These are phyloP conservation scores for Syzygium oleosum DNA, from an alignment of 345 rosid genomes.

Conservation along the genomic window DNA sequence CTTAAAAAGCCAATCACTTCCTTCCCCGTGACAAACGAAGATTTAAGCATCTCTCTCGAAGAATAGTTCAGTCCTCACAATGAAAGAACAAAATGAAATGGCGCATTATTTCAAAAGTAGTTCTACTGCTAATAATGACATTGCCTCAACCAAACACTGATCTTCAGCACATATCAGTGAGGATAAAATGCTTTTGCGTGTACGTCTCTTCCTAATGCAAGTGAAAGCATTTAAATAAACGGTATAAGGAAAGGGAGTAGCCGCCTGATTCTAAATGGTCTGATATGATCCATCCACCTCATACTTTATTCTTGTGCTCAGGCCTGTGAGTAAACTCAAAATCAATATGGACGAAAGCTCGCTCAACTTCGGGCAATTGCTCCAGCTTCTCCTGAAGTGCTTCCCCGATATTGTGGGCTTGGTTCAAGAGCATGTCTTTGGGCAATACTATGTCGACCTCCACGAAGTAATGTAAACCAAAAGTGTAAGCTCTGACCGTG, in stretches of 20 bases:
- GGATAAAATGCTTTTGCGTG: neutral
- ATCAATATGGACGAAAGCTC: slow-evolving; percentile 84
- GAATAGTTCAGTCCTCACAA: neutral
- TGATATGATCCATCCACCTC: neutral
- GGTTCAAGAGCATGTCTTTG: slow-evolving; percentile 49
- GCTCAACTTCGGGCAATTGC: slow-evolving; percentile 66
- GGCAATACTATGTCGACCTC: slow-evolving; percentile 81
- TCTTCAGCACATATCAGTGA: neutral
- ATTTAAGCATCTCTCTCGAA: neutral
- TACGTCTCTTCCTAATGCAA: neutral
- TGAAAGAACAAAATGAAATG: neutral
- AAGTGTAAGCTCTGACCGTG: slow-evolving; percentile 77
- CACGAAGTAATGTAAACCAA: slow-evolving; percentile 75
- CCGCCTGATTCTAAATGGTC: neutral
- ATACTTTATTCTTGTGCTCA: slow-evolving; percentile 51
- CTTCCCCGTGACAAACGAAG: neutral
- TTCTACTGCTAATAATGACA: neutral
- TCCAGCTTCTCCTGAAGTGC: slow-evolving; percentile 83
- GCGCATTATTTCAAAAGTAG: neutral
- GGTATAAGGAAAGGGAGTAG: neutral
- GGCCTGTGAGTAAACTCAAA: slow-evolving; percentile 76
- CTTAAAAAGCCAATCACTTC: neutral
- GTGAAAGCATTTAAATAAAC: neutral
- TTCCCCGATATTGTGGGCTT: slow-evolving; percentile 82
- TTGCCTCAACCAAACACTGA: neutral